A percentile compares a stretch with the other conserved stretches of the same genome.
Conservation (phyloP, 2,329 filamentous ascomycete species). For the Dryadomyces sulphureus region DNA sequence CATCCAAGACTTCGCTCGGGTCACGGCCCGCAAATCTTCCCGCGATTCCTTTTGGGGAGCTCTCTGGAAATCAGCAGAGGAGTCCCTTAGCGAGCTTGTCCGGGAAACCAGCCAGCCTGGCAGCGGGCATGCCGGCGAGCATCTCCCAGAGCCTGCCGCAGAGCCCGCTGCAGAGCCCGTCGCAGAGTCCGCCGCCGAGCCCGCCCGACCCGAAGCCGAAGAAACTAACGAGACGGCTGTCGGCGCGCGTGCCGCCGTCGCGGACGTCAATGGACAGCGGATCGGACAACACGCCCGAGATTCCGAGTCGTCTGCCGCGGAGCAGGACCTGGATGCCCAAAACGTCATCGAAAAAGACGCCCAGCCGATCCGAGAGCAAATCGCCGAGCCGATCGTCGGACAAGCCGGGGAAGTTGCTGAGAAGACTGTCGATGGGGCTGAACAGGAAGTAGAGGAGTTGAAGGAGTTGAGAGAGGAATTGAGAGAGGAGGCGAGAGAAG, state of each 20-base stretch:
- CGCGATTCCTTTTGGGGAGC: background rate
- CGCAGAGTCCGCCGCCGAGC: background rate
- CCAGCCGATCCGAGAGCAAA: background rate
- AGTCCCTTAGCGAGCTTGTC: background rate
- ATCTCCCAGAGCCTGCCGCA: background rate
- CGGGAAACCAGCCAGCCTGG: background rate
- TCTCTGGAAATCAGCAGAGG: background rate
- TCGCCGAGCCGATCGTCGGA: background rate
- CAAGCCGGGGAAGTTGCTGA: background rate
- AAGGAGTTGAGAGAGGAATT: no score
- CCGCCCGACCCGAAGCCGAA: background rate
- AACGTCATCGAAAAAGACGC: background rate
- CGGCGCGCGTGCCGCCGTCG: background rate
- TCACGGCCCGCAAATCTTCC: background rate
- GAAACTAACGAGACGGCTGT: background rate
- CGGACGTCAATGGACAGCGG: background rate
- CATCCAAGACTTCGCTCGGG: no score
- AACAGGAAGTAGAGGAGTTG: background rate
- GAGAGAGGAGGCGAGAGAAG: no score
- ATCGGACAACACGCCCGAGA: background rate
- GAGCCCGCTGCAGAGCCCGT: background rate
- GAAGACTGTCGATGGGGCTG: background rate
- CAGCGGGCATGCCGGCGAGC: no score
- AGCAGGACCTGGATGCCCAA: background rate
- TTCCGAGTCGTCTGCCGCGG: background rate